These are phyloP conservation scores for Chaetomium sp. DNA, from an alignment of 2,329 filamentous ascomycete genomes.

Conservation along the genomic window DNA sequence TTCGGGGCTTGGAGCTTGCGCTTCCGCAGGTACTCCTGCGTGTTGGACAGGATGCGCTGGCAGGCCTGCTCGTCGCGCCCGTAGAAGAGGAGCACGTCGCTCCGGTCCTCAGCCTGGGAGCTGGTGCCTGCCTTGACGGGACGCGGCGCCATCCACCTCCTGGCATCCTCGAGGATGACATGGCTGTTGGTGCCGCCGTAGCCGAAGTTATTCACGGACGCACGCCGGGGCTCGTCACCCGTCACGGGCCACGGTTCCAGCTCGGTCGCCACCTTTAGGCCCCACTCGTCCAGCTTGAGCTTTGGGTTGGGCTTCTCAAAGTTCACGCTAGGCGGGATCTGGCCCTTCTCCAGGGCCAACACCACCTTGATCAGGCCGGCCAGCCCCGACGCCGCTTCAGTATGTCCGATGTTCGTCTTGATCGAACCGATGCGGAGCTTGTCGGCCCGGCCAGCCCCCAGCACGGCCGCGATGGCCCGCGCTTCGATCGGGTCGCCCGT, in stretches of 20 bases:
- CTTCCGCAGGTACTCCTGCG: too few species aligned
- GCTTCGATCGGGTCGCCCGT: conserved; percentile 36
- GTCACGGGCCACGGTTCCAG: conserved; percentile 24
- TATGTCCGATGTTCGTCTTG: conserved; percentile 41
- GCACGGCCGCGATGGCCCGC: conserved; percentile 25
- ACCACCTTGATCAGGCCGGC: conserved; percentile 41
- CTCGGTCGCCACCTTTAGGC: conserved; percentile 32
- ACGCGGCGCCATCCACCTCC: background rate
- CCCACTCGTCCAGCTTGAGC: conserved; percentile 37
- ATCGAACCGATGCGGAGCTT: conserved; percentile 31
- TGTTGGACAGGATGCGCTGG: too few species aligned
- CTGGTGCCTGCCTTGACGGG: background rate
- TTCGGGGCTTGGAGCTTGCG: too few species aligned
- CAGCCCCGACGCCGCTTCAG: conserved; percentile 43
- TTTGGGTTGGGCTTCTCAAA: conserved; percentile 37
- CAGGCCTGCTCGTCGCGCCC: too few species aligned
- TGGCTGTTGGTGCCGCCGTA: conserved; percentile 23
- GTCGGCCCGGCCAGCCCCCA: conserved; percentile 23
- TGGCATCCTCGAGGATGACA: conserved; percentile 10
- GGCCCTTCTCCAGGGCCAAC: conserved; percentile 37
- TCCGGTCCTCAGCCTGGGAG: background rate
- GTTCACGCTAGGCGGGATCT: conserved; percentile 39
- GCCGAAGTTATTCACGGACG: conserved; percentile 22
- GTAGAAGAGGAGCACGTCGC: background rate
- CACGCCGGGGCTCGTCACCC: background rate